phyloP scores from a whole-genome alignment of 2,329 filamentous ascomycete genomes.

The Colletotrichum tanaceti region DNA sequence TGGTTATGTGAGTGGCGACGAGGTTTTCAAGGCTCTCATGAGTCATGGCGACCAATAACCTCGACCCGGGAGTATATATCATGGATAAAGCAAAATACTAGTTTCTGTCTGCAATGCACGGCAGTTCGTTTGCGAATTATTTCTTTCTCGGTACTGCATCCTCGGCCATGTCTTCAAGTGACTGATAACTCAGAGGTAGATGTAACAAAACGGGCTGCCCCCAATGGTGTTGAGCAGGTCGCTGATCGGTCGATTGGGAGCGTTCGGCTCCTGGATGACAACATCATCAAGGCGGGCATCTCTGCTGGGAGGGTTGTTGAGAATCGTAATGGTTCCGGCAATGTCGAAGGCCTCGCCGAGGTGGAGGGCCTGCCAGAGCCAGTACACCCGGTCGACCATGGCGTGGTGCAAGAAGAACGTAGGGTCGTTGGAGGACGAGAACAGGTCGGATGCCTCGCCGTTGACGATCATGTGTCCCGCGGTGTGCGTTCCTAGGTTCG shows the following conservation, averaged over 20 bases:
- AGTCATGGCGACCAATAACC: no score
- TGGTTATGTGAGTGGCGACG: no score
- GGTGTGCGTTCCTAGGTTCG: slow-evolving; percentile 27
- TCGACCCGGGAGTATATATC: no score
- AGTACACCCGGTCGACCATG: slow-evolving; percentile 45
- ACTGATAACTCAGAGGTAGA: slow-evolving; percentile 42
- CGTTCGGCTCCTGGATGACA: slow-evolving; percentile 46
- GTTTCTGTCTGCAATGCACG: no score
- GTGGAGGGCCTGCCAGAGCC: slow-evolving; percentile 46
- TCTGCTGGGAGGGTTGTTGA: slow-evolving; percentile 41
- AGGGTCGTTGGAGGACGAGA: slow-evolving; percentile 44
- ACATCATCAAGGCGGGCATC: slow-evolving; percentile 43
- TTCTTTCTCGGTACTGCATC: no score
- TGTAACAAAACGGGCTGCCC: slow-evolving; percentile 51
- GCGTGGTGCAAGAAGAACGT: slow-evolving; percentile 45
- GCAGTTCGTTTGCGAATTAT: no score
- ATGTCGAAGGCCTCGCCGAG: slow-evolving; percentile 37
- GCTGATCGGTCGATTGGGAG: slow-evolving; percentile 45
- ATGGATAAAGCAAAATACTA: no score
- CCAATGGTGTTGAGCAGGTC: slow-evolving; percentile 49
- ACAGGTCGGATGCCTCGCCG: slow-evolving; percentile 46
- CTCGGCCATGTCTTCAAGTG: no score
- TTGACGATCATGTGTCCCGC: slow-evolving; percentile 47
- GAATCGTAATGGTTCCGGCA: slow-evolving; percentile 41
- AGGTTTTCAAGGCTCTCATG: no score